phyloP scores from a whole-genome alignment of 2,329 filamentous ascomycete genomes.

The Diaporthe helianthi region DNA sequence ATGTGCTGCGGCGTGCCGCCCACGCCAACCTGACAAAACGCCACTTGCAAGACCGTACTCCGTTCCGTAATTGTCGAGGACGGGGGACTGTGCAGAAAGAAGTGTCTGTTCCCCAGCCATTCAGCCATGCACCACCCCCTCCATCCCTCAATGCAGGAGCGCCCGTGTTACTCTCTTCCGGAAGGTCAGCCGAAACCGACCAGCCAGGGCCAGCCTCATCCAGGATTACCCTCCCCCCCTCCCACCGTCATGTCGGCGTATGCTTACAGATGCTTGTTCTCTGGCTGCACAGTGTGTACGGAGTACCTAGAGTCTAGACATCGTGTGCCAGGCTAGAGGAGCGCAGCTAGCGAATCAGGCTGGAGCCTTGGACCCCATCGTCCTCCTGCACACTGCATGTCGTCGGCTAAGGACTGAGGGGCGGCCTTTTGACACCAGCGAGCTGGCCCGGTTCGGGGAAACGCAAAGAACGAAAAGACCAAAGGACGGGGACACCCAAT shows the following conservation, averaged over 20 bases:
- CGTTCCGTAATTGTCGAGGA: background rate
- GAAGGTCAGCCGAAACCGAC: conserved; percentile 18
- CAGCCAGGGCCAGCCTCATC: background rate
- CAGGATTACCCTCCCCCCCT: background rate
- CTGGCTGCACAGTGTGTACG: too few species aligned
- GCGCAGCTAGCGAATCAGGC: background rate
- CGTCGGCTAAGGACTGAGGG: conserved; percentile 14
- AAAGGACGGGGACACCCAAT: background rate
- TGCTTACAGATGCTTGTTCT: conserved; percentile 19
- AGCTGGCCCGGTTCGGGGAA: conserved; percentile 10
- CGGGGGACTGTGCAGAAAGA: background rate
- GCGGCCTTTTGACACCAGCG: conserved; percentile 18
- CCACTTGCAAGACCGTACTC: background rate
- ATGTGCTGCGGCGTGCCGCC: background rate
- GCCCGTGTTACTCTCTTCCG: conserved; percentile 21
- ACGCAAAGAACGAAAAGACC: background rate
- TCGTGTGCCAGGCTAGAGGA: conserved; percentile 10
- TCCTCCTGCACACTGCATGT: conserved; percentile 9
- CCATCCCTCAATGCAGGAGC: conserved; percentile 19
- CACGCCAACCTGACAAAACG: background rate
- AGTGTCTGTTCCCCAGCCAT: background rate
- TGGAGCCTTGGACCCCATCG: background rate
- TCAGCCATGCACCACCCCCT: conserved; percentile 32
- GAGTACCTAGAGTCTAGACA: too few species aligned
- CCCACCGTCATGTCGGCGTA: conserved; percentile 5